phyloP scores from a whole-genome alignment of 306 rosid species.

The Leucaena leucocephala region DNA sequence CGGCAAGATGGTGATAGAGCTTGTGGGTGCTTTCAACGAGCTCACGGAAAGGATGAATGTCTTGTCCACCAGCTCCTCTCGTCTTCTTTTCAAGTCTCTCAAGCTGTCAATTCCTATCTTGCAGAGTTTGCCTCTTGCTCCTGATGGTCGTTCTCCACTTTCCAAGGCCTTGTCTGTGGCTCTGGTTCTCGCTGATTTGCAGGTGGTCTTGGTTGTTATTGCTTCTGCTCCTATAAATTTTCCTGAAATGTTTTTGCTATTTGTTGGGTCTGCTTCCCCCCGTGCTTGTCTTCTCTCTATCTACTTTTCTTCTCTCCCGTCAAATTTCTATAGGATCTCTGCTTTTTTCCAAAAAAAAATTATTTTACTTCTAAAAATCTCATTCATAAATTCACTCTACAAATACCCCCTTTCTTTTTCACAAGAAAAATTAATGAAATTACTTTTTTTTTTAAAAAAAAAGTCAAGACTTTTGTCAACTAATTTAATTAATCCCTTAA shows the following conservation, averaged over 20 bases:
- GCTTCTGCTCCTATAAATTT: not conserved
- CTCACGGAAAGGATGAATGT: slow-evolving; percentile 73
- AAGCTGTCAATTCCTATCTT: slow-evolving; percentile 79
- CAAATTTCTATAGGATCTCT: not conserved
- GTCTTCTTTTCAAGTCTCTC: slow-evolving; percentile 73
- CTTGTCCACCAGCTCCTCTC: slow-evolving; percentile 60
- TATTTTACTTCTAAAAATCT: not conserved
- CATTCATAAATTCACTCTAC: not conserved
- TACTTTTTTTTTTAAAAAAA: not conserved
- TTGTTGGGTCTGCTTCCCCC: not conserved
- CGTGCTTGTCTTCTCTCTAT: not conserved
- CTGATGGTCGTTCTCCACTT: slow-evolving; percentile 76
- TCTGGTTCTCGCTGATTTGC: slow-evolving; percentile 80
- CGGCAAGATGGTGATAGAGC: slow-evolving; percentile 87
- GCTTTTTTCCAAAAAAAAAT: too few species aligned
- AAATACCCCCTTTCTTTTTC: not conserved
- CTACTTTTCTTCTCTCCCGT: not conserved
- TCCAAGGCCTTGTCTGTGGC: slow-evolving; percentile 68
- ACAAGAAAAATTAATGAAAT: not conserved
- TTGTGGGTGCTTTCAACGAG: slow-evolving; percentile 85
- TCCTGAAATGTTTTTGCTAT: not conserved
- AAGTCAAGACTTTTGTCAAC: not conserved
- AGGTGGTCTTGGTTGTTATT: slow-evolving; percentile 38
- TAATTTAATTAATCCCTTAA: not conserved
- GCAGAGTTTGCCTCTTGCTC: slow-evolving; percentile 58